phyloP scores from a whole-genome alignment of 768 basidiomycete species.

The Psilocybe tampanensis region DNA sequence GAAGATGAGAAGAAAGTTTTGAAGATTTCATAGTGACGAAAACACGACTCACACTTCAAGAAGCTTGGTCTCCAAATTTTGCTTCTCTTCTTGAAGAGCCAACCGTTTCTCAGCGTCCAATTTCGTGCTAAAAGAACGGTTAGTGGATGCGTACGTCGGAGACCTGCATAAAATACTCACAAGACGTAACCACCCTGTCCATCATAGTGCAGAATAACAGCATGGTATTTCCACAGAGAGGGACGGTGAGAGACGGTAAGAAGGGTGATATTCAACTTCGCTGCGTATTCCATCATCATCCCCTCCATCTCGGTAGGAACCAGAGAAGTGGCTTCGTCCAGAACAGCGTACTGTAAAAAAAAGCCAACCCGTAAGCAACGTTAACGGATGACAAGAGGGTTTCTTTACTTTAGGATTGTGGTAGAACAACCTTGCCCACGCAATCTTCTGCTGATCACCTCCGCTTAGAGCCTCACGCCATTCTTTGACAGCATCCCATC shows the following conservation, averaged over 20 bases:
- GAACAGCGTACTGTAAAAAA: constrained; percentile 78
- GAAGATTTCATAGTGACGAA: background rate
- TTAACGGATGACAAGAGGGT: too few species aligned
- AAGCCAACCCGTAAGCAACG: background rate
- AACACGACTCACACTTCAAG: constrained; percentile 73
- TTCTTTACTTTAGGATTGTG: constrained; percentile 81
- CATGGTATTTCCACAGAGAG: constrained; percentile 91
- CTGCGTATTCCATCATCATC: constrained; percentile 93
- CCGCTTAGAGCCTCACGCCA: constrained; percentile 95
- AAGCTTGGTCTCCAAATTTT: constrained; percentile 81
- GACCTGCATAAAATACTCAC: constrained; percentile 37
- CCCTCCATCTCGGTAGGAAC: constrained; percentile 94
- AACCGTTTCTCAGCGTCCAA: constrained; percentile 89
- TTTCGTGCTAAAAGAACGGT: constrained; percentile 59
- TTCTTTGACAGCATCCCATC: constrained; percentile 87
- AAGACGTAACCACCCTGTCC: constrained; percentile 96
- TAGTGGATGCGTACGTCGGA: background rate
- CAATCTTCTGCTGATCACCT: constrained; percentile 96
- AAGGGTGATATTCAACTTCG: constrained; percentile 84
- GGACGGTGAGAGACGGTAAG: constrained; percentile 95
- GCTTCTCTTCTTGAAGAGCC: constrained; percentile 94
- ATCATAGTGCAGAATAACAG: constrained; percentile 87
- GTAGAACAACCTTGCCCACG: constrained; percentile 96
- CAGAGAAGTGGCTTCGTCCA: constrained; percentile 95
- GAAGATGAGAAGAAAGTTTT: constrained; percentile 2